Conservation (phyloP, 225 moss, liverwort and hornwort genomes). For the Thuidium tamariscinum region DNA sequence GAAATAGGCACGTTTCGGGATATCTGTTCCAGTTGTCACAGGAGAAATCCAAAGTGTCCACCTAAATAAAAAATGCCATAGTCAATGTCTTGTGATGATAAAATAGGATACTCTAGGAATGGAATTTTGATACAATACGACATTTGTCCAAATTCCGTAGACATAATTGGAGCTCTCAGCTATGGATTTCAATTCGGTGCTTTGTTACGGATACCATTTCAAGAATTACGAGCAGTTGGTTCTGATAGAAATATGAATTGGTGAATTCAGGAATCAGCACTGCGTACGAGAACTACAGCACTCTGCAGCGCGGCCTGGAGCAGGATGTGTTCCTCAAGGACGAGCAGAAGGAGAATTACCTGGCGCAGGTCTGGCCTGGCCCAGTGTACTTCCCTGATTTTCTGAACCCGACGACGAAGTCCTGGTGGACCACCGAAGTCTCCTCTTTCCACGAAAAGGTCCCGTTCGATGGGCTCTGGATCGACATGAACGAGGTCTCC, state of each 20-base stretch:
- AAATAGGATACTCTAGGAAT: neutral
- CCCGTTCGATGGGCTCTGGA: conserved; percentile 83
- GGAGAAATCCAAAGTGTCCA: neutral
- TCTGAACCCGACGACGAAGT: conserved; percentile 23
- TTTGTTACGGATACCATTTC: too few relatives aligned
- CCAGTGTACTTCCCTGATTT: conserved; percentile 89
- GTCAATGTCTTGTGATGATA: neutral
- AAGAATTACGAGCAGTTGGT: neutral
- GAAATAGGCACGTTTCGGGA: neutral
- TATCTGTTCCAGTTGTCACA: neutral
- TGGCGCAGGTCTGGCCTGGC: conserved; percentile 95
- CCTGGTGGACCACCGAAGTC: conserved; percentile 40
- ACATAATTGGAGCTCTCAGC: too few relatives aligned
- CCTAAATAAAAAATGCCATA: neutral
- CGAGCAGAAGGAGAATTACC: conserved; percentile 24
- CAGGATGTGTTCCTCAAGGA: conserved; percentile 64
- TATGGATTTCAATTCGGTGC: neutral
- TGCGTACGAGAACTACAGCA: conserved; percentile 50
- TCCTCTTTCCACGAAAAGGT: conserved; percentile 39
- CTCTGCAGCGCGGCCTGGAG: conserved; percentile 46
- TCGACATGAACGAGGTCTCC: conserved; percentile 92
- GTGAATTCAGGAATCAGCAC: conserved; percentile 59
- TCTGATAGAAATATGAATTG: neutral
- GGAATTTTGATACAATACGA: neutral
- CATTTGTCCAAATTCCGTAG: neutral